Evolutionary conservation across 345 rosid species (phyloP).

Genomic region (Gossypium ekmanianum): DNA sequence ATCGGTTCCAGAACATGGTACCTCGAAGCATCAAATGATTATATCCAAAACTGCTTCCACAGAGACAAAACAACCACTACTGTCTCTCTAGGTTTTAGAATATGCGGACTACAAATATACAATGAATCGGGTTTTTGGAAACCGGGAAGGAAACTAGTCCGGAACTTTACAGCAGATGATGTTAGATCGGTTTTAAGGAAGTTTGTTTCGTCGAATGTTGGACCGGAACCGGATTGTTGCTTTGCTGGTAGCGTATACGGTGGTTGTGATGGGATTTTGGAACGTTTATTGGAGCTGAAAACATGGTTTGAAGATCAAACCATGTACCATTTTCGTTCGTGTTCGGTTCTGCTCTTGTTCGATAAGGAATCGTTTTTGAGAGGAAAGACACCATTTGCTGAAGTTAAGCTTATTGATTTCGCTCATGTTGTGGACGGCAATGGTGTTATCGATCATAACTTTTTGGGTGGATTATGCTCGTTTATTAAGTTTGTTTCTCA

Average conservation of each 20-base stretch:
- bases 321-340: conserved; percentile 71
- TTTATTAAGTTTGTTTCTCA: conserved; percentile 73
- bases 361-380: conserved; percentile 48
- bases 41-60: conserved; percentile 52
- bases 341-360: conserved; percentile 67
- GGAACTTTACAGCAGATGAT: conserved; percentile 37
- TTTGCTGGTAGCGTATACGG: conserved; percentile 55
- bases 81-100: conserved; percentile 60
- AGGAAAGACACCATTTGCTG: conserved; percentile 35
- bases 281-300: conserved; percentile 72
- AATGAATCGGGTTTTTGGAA: conserved; percentile 57
- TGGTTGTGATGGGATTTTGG: conserved; percentile 59
- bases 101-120: conserved; percentile 64
- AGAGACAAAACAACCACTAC: conserved; percentile 59
- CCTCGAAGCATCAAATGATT: conserved; percentile 68
- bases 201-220: conserved; percentile 70
- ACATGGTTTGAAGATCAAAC: conserved; percentile 95
- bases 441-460: conserved; percentile 89
- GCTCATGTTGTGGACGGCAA: conserved; percentile 81
- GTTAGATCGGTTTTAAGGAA: conserved; percentile 55
- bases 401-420: conserved; percentile 82
- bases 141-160: conserved; percentile 53
- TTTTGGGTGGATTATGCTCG: conserved; percentile 92
- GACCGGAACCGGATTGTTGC: conserved; percentile 45
- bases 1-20: conserved; percentile 98